These are phyloP conservation scores for Keithomyces neogunnii DNA, from an alignment of 2,329 filamentous ascomycete genomes.

Conservation along the genomic window DNA sequence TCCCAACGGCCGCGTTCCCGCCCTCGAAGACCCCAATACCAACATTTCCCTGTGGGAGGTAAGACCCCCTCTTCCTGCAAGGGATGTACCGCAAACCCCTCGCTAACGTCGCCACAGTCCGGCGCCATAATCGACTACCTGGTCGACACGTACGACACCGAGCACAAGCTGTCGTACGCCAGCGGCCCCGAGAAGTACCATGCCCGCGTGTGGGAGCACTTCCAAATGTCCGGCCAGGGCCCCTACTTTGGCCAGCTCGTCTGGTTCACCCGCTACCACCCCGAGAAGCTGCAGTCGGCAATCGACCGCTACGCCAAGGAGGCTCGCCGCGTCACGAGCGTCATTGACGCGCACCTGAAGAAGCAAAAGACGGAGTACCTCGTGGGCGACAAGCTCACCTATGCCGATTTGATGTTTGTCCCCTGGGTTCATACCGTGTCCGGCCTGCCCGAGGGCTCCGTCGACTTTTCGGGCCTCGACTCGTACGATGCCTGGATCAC, in stretches of 20 bases:
- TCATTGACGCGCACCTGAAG: constrained; percentile 15
- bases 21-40: constrained; percentile 14
- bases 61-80: background rate
- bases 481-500: constrained; percentile 6
- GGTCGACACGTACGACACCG: constrained; percentile 15
- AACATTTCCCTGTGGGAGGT: constrained; percentile 15
- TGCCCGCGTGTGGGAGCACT: constrained; percentile 11
- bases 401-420: constrained; percentile 18
- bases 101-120: constrained; percentile 4
- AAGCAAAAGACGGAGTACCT: constrained; percentile 15
- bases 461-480: background rate
- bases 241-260: constrained; percentile 20
- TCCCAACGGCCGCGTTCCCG: constrained; percentile 14
- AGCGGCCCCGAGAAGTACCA: constrained; percentile 9
- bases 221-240: constrained; percentile 18
- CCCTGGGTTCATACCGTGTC: constrained; percentile 9
- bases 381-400: constrained; percentile 14
- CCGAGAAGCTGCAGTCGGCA: constrained; percentile 16
- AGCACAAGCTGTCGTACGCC: constrained; percentile 7
- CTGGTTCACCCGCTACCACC: constrained; percentile 15
- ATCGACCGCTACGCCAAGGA: constrained; percentile 21
- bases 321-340: constrained; percentile 17
- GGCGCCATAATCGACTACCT: constrained; percentile 17
- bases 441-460: background rate
- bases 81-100: background rate